Evolutionary conservation across 352 stramenopile genomes (phyloP), one percentile per base, ranked within the genome.

Genomic region (Phytophthora capsici): DNA sequence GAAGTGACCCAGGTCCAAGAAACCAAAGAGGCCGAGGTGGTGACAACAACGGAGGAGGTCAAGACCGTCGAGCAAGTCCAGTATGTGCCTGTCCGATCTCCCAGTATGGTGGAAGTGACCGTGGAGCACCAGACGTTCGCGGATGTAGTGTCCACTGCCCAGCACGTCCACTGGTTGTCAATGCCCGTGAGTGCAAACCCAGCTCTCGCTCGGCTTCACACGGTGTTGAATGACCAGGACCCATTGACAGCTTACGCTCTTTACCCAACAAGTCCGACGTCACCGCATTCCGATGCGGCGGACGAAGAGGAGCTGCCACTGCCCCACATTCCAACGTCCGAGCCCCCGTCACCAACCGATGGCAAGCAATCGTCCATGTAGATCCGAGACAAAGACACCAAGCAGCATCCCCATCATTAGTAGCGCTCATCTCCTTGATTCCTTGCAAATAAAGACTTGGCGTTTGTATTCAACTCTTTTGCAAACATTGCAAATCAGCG

Each of bases 221-320:
- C 69, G n/a, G 47, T 80, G 23, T 47, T 80, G 54, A 66, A 50
- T 14, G 60, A 75, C 36, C 73, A 74, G 16, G 54, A 78, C 32
- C 69, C 65, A 13, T 16, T 81, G 41, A 78, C 73, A 12, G 61
- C 73, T n/a, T 77, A 73, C 23, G 73, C 73, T 5, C 41, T 81
- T 3, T 81, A 77, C 57, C 73, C 69, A 10, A 66, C 40, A 9
- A 56, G 37, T 50, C 50, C 64, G n/a, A 43, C 64, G 22, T 64
- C 55, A 7, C 54, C 66, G 1, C 64, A 63, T 38, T 71, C 67
- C 14, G 48, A 49, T 17, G 26, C 40, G 50, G 20, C 10, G 12
- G 41, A 57, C 12, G 47, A 63, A 2, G 41, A 69, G 40, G 64
- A 73, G n/a, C 25, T 72, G 52, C 62, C 68, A 12, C n/a, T 71